Base-by-base conservation (phyloP, 495 filamentous ascomycete species). In the Penicillium pancosmium region DNA sequence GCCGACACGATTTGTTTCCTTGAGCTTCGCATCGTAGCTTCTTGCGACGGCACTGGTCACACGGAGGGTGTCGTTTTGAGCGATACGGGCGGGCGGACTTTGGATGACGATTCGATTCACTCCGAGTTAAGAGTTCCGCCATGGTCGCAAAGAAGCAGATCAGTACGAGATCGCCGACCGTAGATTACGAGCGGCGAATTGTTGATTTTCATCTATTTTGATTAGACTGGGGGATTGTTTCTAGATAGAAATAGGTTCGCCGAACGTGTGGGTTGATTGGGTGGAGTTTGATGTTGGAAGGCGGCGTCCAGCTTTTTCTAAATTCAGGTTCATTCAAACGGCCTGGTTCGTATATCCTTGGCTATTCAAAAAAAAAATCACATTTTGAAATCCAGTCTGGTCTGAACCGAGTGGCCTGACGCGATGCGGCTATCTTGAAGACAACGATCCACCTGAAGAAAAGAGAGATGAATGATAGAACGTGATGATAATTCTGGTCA, bases 31-130 rank as follows among this genome's bases (percentile, higher is more conserved):
- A 64, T 13, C 56, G 19, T 46, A 64, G 38, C 18, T 64, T 64
- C 16, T 55, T 56, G 16, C 51, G 47, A 34, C 61, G 56, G 43
- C 61, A 64, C 34, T 59, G 56, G 49, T 64, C 61, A 23, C 61
- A 64, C 1, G 61, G 61, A 15, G 56, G 41, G 33, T 60, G 51
- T 13, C 57, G 52, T 48, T 64, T 64, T 52, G 61, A 64, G 4
- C 61, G 61, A 19, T 64, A 64, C 15, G 61, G 61, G 6, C 61
- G 61, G 15, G 52, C 21, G 34, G 49, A 36, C 21, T 46, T 36
- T n/a, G 12, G 16, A 50, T 55, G 52, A 46, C 19, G 46, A 48
- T 48, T 48, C 21, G 19, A 48, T 27, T 48, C 19, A 10, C 46
- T 48, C 11, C 46, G 46, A 11, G 23, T 6, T 48, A 18, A 48